A percentile compares a stretch with the other conserved stretches of the same genome.
These are phyloP conservation scores for Didymella lethalis DNA, from an alignment of 2,329 filamentous ascomycete species.

Conservation along the genomic window DNA sequence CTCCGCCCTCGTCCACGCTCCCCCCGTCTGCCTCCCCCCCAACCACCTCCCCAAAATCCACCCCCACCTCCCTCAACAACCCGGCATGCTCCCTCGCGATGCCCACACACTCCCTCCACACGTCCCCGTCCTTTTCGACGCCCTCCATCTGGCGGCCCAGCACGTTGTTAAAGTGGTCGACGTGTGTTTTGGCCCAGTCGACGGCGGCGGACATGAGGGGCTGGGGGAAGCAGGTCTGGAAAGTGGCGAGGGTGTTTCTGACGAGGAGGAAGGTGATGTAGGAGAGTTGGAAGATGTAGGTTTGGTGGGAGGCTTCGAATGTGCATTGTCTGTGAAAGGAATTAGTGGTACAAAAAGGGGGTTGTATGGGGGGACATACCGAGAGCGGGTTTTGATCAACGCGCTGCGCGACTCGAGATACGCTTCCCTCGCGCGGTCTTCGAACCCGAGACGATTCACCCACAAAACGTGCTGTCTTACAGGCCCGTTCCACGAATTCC, in stretches of 20 bases:
- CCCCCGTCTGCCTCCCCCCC: conserved; percentile 52
- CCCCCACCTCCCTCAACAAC: conserved; percentile 81
- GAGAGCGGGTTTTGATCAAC: conserved; percentile 80
- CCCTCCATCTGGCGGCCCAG: conserved; percentile 86
- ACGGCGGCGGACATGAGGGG: conserved; percentile 93
- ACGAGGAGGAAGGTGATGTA: conserved; percentile 96
- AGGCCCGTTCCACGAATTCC: conserved; percentile 77
- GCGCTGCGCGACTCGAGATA: conserved; percentile 82
- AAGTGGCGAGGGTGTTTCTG: conserved; percentile 89
- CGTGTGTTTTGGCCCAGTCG: conserved; percentile 96
- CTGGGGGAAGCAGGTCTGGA: conserved; percentile 79
- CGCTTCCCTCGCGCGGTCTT: conserved; percentile 85
- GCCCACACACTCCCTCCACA: conserved; percentile 85
- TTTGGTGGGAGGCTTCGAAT: conserved; percentile 90
- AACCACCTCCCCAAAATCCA: conserved; percentile 88
- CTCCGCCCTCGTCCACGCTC: not conserved
- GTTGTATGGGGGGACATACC: conserved; percentile 60
- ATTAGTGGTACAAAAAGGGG: too few species aligned
- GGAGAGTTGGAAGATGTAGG: conserved; percentile 94
- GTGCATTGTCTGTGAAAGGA: conserved; percentile 75
- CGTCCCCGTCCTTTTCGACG: conserved; percentile 75
- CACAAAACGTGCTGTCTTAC: conserved; percentile 84
- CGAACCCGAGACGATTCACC: conserved; percentile 86
- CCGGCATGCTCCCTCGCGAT: conserved; percentile 80
- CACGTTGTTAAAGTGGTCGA: conserved; percentile 88